Percentiles rank a stretch among this genome's conserved stretches.
These are phyloP conservation scores for Phytophthora hibernalis DNA, from an alignment of 352 stramenopile genomes.

Conservation along the genomic window DNA sequence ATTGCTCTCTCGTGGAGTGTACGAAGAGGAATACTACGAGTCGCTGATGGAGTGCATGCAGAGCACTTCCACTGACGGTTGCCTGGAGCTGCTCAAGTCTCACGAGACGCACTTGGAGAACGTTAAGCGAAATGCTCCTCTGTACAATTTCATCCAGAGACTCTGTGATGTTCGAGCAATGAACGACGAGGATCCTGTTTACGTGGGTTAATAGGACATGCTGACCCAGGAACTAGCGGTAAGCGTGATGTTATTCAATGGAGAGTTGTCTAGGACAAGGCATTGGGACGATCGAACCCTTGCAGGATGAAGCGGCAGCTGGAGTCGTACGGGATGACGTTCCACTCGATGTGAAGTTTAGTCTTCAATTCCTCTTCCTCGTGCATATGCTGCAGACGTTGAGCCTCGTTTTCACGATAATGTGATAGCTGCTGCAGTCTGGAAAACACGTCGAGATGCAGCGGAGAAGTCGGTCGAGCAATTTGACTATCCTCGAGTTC, in stretches of 20 bases:
- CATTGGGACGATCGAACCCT: conserved; percentile 45
- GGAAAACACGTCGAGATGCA: conserved; percentile 39
- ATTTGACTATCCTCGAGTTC: background rate
- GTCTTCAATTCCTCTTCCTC: conserved; percentile 9
- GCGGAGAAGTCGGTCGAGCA: conserved; percentile 4
- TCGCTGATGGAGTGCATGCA: conserved; percentile 80
- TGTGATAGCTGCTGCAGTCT: conserved; percentile 41
- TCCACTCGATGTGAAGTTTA: conserved; percentile 40
- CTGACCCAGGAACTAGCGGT: background rate
- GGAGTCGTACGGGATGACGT: conserved; percentile 39
- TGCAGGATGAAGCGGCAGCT: conserved; percentile 58
- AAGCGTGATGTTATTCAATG: background rate
- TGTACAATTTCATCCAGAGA: conserved; percentile 58
- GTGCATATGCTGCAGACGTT: conserved; percentile 5
- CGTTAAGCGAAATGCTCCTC: conserved; percentile 49
- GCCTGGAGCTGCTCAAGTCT: conserved; percentile 64
- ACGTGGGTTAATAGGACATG: conserved; percentile 33
- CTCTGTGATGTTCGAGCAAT: conserved; percentile 59
- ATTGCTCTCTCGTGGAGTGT: conserved; percentile 77
- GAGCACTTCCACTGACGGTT: conserved; percentile 54
- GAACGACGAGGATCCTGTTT: conserved; percentile 41
- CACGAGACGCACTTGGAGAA: conserved; percentile 72
- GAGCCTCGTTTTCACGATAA: conserved; percentile 24
- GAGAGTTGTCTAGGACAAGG: conserved; percentile 1
- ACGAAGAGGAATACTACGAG: conserved; percentile 78